Evolutionary conservation across 208 protist genomes (phyloP).

Genomic region (Entamoeba histolytica): DNA sequence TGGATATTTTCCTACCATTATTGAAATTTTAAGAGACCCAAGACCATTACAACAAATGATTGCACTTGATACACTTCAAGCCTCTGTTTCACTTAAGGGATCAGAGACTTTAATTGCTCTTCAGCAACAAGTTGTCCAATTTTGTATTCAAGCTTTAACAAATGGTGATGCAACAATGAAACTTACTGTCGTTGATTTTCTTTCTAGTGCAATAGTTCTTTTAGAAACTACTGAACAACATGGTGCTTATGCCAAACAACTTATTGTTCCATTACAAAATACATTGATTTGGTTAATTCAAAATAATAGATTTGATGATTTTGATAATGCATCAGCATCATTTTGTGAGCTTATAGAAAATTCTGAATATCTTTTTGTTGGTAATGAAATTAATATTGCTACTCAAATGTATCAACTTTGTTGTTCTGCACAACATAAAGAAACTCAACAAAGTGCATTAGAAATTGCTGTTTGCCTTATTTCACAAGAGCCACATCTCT

Average conservation of each 20-base stretch:
- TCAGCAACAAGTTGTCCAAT: not conserved
- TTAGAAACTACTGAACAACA: not conserved
- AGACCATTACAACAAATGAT: not conserved
- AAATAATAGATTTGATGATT: not conserved
- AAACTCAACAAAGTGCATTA: not conserved
- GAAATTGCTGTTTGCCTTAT: not conserved
- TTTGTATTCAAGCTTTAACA: not conserved
- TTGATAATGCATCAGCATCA: not conserved
- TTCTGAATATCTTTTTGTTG: not conserved
- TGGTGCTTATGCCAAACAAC: not conserved
- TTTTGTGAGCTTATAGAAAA: not conserved
- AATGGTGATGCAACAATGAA: not conserved
- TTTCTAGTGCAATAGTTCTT: not conserved
- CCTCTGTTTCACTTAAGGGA: not conserved
- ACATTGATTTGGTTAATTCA: not conserved
- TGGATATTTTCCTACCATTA: not conserved
- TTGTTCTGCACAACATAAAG: not conserved
- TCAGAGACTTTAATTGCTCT: not conserved
- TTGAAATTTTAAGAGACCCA: not conserved
- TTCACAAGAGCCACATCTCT: not conserved
- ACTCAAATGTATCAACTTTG: not conserved
- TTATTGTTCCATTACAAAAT: not conserved
- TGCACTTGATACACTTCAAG: not conserved
- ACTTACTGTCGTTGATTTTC: not conserved
- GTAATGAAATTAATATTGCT: not conserved